Evolutionary conservation across 2,329 filamentous ascomycete species (phyloP).

Genomic region (Daldinia eschscholtzii): DNA sequence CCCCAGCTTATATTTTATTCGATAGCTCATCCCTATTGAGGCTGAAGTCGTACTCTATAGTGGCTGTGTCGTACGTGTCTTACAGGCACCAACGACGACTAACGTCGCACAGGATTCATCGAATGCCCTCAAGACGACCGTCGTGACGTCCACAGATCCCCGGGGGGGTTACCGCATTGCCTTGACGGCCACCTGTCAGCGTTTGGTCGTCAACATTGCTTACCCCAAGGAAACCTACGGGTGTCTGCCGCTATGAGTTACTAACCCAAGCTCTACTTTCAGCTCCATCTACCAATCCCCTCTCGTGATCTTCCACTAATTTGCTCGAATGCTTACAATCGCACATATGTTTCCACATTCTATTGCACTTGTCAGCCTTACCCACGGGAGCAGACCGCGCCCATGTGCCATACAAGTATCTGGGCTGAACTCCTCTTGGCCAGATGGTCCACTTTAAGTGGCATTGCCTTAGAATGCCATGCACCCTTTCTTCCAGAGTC

Average conservation of each 20-base stretch:
- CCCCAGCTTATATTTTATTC: conserved; percentile 29
- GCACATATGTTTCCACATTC: conserved; percentile 30
- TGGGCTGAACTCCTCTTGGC: conserved; percentile 32
- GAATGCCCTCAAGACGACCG: conserved; percentile 21
- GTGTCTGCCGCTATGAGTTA: conserved; percentile 34
- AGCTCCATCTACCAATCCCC: conserved; percentile 39
- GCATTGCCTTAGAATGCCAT: conserved; percentile 30
- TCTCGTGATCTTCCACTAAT: conserved; percentile 27
- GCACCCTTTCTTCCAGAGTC: conserved; percentile 27
- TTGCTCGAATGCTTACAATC: conserved; percentile 33
- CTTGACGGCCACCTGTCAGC: conserved; percentile 25
- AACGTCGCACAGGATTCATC: conserved; percentile 34
- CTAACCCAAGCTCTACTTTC: conserved; percentile 27
- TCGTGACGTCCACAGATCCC: conserved; percentile 25
- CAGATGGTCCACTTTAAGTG: conserved; percentile 27
- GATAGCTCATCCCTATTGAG: conserved; percentile 32
- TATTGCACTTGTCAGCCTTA: conserved; percentile 43
- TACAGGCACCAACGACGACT: conserved; percentile 35
- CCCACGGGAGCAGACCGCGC: conserved; percentile 23
- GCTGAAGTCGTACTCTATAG: conserved; percentile 39
- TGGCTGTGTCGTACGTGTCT: conserved; percentile 44
- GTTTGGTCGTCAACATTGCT: conserved; percentile 23
- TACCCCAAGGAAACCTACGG: conserved; percentile 35
- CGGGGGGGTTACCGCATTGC: conserved; percentile 27
- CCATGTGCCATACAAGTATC: conserved; percentile 26